Base-by-base conservation (phyloP, 495 filamentous ascomycete genomes). In the Penicillium herquei region DNA sequence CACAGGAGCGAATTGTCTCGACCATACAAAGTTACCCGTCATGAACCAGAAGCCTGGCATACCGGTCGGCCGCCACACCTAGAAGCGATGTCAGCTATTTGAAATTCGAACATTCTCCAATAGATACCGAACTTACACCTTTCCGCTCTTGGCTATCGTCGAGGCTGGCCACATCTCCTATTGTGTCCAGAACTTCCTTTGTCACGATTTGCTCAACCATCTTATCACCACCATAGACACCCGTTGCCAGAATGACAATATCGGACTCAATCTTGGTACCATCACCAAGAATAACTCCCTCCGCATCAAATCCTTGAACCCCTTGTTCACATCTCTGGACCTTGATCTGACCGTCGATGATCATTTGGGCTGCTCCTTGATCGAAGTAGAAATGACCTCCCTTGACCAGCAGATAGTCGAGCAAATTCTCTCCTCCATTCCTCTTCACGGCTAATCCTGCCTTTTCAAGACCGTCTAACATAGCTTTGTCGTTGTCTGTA, bases 291-390 rank as follows among this genome's bases (percentile, higher is more conserved):
- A 49, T 39, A 6, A 49, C 17, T 35, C 47, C 47, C 0, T 49
- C 47, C 3, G 47, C 5, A 33, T 39, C 14, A 17, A 16, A 49
- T 14, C 32, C 47, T 14, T 49, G 47, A 26, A 49, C 47, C 11
- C 47, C 47, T 49, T 18, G 32, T 39, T 49, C 47, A 49, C 47
- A 49, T 49, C 47, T 49, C 33, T n/a, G 47, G 31, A 49, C 34
- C 47, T 49, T 8, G 30, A 49, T 49, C 32, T 14, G 47, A 49
- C 47, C 47, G 33, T 49, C 47, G 33, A 49, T 49, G 33, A 49
- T 49, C 47, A 49, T 49, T 32, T 49, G 47, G n/a, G 5, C 6
- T 49, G 47, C 47, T 21, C 47, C 47, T 49, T 49, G 47, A 3
- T 49, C 47, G 39, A 50, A 17, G 13, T 50, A 50, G 33, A 50